Base-by-base conservation (phyloP, 257 asterid species). In the Solanum megistacrolobum region DNA sequence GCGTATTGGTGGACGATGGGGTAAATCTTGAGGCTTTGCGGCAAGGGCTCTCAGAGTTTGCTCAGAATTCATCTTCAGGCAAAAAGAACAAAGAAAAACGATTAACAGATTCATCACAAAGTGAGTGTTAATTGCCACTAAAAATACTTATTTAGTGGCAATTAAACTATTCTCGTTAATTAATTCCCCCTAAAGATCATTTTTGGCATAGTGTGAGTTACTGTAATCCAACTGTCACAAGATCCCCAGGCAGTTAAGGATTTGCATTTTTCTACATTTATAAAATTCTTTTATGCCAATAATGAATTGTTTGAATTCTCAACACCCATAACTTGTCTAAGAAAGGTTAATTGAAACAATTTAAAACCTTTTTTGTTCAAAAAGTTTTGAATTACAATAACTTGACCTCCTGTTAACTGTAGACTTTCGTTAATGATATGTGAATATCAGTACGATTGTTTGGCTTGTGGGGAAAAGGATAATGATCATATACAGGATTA, bases 1-100 rank as follows among this genome's bases (percentile, higher is more conserved):
- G 96, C 89, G 68, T 95, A 85, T 90, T 93, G 92, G 98, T 95
- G 83, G 91, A 88, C 85, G 90, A 92, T 11, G 98, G 98, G 14
- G 95, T 95, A 66, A 94, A 91, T 81, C 89, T 94, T 5, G 95
- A 91, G 73, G 95, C 97, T 87, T 86, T 94, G 91, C 92, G 93
- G 86, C 94, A 94, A 81, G 98, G 97, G 38, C 94, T 95, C 34
- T 86, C 94, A 16, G 62, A 92, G 46, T 95, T 91, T 83, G 87
- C 93, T 18, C 93, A 93, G 86, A 93, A 91, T 46, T 89, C 66
- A 35, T 87, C 92, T 12, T 36, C 93, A 23, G 21, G 43, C 43
- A 93, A 85, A 21, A 90, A 82, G 75, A 94, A 90, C 91, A 94
- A 93, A 88, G 93, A 86, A 87, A 31, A 69, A 90, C 39, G 91